Percentiles rank a stretch among this genome's conserved stretches.
Evolutionary conservation across 2,329 filamentous ascomycete genomes (phyloP).

Genomic region (Cordyceps farinosa): DNA sequence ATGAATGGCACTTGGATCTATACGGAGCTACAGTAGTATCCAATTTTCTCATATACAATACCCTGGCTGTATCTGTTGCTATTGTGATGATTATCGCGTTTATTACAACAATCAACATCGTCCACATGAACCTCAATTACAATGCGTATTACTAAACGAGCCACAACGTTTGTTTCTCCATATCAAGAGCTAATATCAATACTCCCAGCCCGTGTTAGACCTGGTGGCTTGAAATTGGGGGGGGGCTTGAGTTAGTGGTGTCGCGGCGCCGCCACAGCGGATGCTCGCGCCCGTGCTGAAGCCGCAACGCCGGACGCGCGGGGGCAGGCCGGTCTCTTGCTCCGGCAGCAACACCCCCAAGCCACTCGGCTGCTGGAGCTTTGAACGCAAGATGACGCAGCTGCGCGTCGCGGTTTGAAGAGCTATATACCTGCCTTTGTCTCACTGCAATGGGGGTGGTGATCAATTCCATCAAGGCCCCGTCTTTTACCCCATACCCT

Average conservation of each 20-base stretch:
- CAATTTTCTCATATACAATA: no score
- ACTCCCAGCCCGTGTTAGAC: no score
- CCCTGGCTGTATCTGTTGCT: no score
- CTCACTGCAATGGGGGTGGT: no score
- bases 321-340: neutral
- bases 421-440: constrained; percentile 4
- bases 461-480: neutral
- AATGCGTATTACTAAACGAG: no score
- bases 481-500: neutral
- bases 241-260: neutral
- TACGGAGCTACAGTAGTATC: no score
- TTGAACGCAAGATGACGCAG: neutral
- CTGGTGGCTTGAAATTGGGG: neutral
- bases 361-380: neutral
- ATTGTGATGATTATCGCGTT: no score
- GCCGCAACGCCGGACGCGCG: neutral
- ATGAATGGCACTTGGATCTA: neutral
- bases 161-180: no score
- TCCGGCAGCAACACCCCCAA: neutral
- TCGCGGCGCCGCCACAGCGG: neutral
- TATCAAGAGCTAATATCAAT: no score
- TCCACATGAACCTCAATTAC: no score
- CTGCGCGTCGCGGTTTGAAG: neutral
- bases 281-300: neutral
- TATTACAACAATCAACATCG: no score